Base-by-base conservation (phyloP, 495 filamentous ascomycete genomes). In the Alectoria sarmentosa region DNA sequence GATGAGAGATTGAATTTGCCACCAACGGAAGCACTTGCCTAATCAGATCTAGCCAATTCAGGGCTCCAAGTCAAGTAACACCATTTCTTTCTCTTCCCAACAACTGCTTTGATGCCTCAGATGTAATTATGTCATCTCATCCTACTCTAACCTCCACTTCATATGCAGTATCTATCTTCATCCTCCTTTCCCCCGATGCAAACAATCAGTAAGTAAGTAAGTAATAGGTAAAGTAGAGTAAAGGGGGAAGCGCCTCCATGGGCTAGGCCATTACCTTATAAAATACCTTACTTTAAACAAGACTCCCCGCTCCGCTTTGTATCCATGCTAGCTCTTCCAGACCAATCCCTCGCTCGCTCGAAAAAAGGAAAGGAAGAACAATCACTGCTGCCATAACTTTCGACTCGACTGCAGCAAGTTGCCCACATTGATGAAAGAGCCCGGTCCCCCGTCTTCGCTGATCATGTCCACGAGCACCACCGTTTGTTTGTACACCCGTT, bases 401-500 rank as follows among this genome's bases (percentile, higher is more conserved):
- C 63, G 34, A 41, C 63, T 65, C 39, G 44, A 19, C 58, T 65
- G 56, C 4, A 69, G 44, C n/a, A 69, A 28, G 73, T 88, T 82
- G 21, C 78, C 75, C 63, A 97, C 81, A 75, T 93, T 92, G 69
- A 98, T 83, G 74, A 98, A 91, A 60, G 91, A 88, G 57, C 89
- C 94, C 37, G 88, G 83, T 61, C 91, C 91, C 61, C 94, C 94
- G 59, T 89, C 87, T 72, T 90, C 86, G 66, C 88, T 83, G 41
- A 96, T 80, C 48, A 94, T 88, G 58, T 91, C 88, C 52, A 96
- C 83, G 38, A 98, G 80, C 17, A 90, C 90, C 66, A 85, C 87
- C 1, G 91, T 94, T 76, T 98, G 94, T 69, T 91, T 88, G 70
- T 88, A 90, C 32, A 98, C 73, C 57, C 87, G 86, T 73, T 97